Evolutionary conservation across 148 eudicot genomes (phyloP).

Genomic region (Vaccinium myrtillus): DNA sequence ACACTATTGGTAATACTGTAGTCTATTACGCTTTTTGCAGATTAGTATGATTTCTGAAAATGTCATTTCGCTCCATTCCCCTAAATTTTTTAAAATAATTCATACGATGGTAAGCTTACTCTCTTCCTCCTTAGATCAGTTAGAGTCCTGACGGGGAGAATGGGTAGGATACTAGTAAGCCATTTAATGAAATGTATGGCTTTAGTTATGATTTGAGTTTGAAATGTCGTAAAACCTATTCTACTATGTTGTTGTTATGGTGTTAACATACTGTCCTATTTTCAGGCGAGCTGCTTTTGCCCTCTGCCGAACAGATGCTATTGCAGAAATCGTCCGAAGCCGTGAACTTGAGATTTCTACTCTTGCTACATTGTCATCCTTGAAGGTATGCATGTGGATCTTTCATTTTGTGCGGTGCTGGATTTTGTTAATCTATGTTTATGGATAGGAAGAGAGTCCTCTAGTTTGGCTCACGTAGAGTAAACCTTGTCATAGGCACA

Average conservation of each 20-base stretch:
- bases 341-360: constrained; percentile 70
- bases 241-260: not conserved
- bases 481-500: not conserved
- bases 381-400: constrained; percentile 40
- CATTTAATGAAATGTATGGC: not conserved
- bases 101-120: not conserved
- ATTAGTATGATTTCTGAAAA: not conserved
- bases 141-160: not conserved
- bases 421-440: not conserved
- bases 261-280: constrained; percentile 10
- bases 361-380: constrained; percentile 67
- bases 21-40: not conserved
- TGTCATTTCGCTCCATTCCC: not conserved
- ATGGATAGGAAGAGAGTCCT: not conserved
- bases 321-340: constrained; percentile 31
- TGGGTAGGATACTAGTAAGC: not conserved
- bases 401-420: not conserved
- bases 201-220: not conserved
- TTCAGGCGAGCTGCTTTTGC: constrained; percentile 78
- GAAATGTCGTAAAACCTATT: not conserved
- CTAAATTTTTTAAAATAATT: not conserved
- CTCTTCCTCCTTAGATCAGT: not conserved
- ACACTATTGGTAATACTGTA: not conserved
- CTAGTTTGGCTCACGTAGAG: not conserved
- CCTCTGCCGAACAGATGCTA: constrained; percentile 57